Base-by-base conservation (phyloP, 2,329 filamentous ascomycete genomes). In the Aspergillus sp. region DNA sequence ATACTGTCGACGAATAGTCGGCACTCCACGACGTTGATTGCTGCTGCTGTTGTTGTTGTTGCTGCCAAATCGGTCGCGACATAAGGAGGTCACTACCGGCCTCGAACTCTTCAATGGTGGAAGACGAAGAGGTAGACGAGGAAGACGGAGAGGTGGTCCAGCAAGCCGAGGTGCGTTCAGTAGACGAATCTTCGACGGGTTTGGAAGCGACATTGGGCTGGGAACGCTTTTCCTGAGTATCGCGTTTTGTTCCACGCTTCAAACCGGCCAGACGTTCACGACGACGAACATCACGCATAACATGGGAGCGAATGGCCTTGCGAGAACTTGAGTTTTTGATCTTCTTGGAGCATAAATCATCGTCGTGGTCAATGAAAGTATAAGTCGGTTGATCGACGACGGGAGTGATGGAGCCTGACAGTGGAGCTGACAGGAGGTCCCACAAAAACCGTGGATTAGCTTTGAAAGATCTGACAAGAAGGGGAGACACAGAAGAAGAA, bases 211-310 rank as follows among this genome's bases (percentile, higher is more conserved):
- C 10, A 35, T 47, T 29, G 27, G n/a, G 8, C n/a, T 50, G 47
- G 5, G 45, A 7, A 8, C 7, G 36, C 27, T 39, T 39, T 19
- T 26, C 12, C 19, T 39, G 51, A 42, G 41, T 53, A 33, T 60
- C 64, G 29, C 55, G 62, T 52, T 52, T 64, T 2, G 63, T 61
- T 9, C 57, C 57, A 42, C 68, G 55, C 50, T 68, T 70, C 34
- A 64, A 48, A 2, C 68, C 68, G 9, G 64, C 64, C 4, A 67
- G 60, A 44, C 63, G 56, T 50, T 70, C 68, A n/a, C 63, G 60
- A 29, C 65, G 63, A 35, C 68, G 67, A 10, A 70, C 67, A 52
- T 69, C 61, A 36, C 67, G 65, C 68, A 70, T 70, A 12, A 70
- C 68, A 62, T 70, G 68, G 9, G 68, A 70, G 10, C 68, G 64